Evolutionary conservation across 164 flowering plant species (phyloP).

Genomic region (Kalanchoe fedtschenkoi): DNA sequence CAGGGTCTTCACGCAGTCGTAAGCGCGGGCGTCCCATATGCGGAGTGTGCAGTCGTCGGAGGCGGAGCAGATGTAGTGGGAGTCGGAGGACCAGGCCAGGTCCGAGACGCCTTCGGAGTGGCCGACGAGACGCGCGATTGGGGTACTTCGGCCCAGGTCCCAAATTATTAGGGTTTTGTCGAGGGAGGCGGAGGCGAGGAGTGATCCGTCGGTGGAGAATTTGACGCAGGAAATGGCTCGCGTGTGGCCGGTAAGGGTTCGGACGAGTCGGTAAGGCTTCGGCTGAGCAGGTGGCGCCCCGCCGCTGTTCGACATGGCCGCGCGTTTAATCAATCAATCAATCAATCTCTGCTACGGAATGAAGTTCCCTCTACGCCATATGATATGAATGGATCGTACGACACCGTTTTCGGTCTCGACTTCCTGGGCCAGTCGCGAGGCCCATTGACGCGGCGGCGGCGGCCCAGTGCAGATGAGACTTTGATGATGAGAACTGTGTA

Average conservation of each 20-base stretch:
- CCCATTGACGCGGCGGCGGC: not conserved
- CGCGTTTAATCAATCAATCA: too few relatives aligned
- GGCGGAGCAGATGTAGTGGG: conserved; percentile 92
- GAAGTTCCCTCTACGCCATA: too few relatives aligned
- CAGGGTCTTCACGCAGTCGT: conserved; percentile 65
- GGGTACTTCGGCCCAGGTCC: conserved; percentile 37
- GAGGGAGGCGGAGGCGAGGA: conserved; percentile 82
- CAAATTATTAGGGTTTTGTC: conserved; percentile 77
- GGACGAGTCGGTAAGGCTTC: conserved; percentile 13
- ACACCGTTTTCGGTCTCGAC: not conserved
- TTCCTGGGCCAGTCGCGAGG: not conserved
- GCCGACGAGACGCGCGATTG: conserved; percentile 44
- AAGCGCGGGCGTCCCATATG: conserved; percentile 76
- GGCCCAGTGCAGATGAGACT: too few relatives aligned
- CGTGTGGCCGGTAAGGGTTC: conserved; percentile 47
- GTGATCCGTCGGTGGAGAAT: conserved; percentile 78
- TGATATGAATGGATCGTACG: too few relatives aligned
- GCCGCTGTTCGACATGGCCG: conserved; percentile 2
- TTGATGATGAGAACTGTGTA: too few relatives aligned
- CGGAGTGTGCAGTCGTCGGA: conserved; percentile 84
- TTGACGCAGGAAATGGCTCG: conserved; percentile 82
- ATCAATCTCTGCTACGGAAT: too few relatives aligned
- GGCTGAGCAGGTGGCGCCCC: not conserved
- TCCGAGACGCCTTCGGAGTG: conserved; percentile 84
- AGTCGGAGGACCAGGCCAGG: conserved; percentile 89